These are phyloP conservation scores for Neurospora terricola DNA, from an alignment of 495 filamentous ascomycete genomes.

Conservation along the genomic window DNA sequence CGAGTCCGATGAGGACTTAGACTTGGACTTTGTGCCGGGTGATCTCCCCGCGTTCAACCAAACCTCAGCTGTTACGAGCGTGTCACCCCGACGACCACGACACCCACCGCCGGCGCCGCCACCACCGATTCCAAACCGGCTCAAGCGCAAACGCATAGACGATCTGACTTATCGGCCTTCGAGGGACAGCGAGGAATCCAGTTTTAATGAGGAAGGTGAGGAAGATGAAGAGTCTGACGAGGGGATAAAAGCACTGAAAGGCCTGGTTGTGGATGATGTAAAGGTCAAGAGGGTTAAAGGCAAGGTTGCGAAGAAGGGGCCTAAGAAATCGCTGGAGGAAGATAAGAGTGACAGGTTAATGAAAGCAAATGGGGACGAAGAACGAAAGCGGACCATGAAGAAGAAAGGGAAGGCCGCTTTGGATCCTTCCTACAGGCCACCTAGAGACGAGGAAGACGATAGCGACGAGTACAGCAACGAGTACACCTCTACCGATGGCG, in stretches of 20 bases:
- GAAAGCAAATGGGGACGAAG: not conserved
- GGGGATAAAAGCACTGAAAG: not conserved
- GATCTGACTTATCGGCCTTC: not conserved
- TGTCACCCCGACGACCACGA: not conserved
- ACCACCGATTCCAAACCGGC: not conserved
- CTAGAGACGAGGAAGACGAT: not conserved
- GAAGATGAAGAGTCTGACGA: not conserved
- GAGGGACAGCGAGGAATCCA: not conserved
- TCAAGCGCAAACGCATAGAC: not conserved
- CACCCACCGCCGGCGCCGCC: too few relatives aligned
- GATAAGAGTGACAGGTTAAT: not conserved
- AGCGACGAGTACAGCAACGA: not conserved
- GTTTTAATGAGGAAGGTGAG: not conserved
- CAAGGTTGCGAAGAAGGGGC: not conserved
- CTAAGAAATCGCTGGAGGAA: too few relatives aligned
- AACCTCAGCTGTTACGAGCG: not conserved
- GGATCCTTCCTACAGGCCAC: not conserved
- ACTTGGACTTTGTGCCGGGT: not conserved
- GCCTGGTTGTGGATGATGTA: not conserved
- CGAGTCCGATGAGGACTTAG: not conserved
- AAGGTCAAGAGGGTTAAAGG: not conserved
- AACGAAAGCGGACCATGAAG: not conserved
- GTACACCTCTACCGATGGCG: not conserved
- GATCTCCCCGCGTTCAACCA: not conserved
- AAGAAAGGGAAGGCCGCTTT: not conserved